Evolutionary conservation across 352 stramenopile species (phyloP).

Genomic region (Stramenopiles sp.): DNA sequence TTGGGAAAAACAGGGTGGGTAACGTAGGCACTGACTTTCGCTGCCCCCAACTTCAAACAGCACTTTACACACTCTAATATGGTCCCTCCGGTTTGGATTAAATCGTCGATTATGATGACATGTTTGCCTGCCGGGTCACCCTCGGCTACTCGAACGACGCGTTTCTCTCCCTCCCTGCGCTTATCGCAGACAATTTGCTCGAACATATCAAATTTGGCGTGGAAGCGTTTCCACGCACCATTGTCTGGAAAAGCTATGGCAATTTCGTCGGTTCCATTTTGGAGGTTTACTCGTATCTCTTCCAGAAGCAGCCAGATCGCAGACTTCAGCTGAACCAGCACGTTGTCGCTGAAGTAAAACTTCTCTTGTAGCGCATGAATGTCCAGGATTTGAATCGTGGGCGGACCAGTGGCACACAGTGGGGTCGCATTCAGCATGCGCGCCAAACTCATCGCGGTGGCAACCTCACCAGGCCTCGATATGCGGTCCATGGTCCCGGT

Average conservation of each 20-base stretch:
- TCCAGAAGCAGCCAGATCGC: slow-evolving; percentile 5
- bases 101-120: slow-evolving; percentile 52
- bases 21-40: slow-evolving; percentile 36
- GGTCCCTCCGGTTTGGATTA: slow-evolving; percentile 47
- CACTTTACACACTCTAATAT: slow-evolving; percentile 39
- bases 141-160: slow-evolving; percentile 42
- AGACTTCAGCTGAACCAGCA: not conserved
- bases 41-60: slow-evolving; percentile 30
- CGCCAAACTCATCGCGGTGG: slow-evolving; percentile 13
- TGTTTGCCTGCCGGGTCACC: slow-evolving; percentile 31
- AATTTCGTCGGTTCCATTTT: slow-evolving; percentile 24
- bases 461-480: slow-evolving; percentile 10
- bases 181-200: slow-evolving; percentile 16
- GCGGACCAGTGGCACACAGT: not conserved
- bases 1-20: slow-evolving; percentile 36
- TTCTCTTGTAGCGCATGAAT: slow-evolving; percentile 17
- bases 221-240: slow-evolving; percentile 46
- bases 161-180: slow-evolving; percentile 31
- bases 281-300: not conserved
- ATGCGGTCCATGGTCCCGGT: not conserved
- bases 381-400: slow-evolving; percentile 13
- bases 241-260: slow-evolving; percentile 52
- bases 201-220: slow-evolving; percentile 31
- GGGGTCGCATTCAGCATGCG: not conserved
- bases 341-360: slow-evolving; percentile 12